Evolutionary conservation across 192 early-diverging fungal genomes (phyloP), one percentile per base, ranked within the genome.

Genomic region (Lobulomyces angularis): DNA sequence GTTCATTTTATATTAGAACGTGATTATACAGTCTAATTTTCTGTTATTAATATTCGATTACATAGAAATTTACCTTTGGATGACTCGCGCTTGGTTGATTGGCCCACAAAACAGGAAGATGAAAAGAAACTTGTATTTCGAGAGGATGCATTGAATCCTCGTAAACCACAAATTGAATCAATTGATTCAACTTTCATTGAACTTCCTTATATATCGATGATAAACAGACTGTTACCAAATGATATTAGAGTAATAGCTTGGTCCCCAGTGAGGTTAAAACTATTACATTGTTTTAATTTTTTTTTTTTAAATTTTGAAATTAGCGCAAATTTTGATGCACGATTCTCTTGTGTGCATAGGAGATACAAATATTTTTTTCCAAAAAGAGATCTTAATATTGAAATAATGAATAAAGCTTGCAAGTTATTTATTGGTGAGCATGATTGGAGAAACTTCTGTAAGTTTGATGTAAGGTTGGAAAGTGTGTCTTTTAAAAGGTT

Each of bases 381-480:
- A 7, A 57, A 59, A 16, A 62, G 65, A 27, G 55, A 50, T 16
- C 71, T 92, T 21, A 67, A 93, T 45, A 73, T 94, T 26, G 68
- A 51, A 2, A 48, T 43, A 1, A 95, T 97, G 91, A 67, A 67
- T 12, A 52, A 74, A 3, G 90, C 81, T 0, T 82, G 83, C 2
- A 35, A 47, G 21, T 45, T 55, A 28, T 86, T 80, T 43, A 43
- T 84, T 41, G 93, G 93, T 6, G 58, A 74, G 8, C 88, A 90
- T 45, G 90, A 97, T 55, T 97, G 87, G 48, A 79, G 93, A 32
- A 81, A 92, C 58, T 93, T 97, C 60, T 97, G 93, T 59, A 89
- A 91, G 55, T 60, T 94, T 29, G 91, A 97, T 62, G n/a, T n/a
- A n/a, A n/a, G n/a, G n/a, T n/a, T n/a, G n/a, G n/a, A n/a, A n/a